Evolutionary conservation across 208 protist genomes (phyloP).

Genomic region (Leishmania tropica): DNA sequence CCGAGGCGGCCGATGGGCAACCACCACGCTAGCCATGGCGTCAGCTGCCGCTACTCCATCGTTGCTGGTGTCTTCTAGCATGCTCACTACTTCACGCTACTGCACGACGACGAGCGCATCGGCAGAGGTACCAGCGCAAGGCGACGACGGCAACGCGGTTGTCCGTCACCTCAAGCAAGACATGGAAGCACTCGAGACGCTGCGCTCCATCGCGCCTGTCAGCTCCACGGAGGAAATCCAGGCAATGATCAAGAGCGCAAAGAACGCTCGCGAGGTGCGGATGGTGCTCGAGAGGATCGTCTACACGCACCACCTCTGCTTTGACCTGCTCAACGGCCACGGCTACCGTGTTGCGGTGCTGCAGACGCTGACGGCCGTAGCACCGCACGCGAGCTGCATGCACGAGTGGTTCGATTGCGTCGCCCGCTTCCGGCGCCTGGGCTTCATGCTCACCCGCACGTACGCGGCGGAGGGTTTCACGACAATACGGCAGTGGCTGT

Average conservation of each 20-base stretch:
- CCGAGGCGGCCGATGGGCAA: background rate
- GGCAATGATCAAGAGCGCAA: slow-evolving; percentile 61
- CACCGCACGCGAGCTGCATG: slow-evolving; percentile 53
- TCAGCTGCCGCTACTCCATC: background rate
- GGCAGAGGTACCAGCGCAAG: background rate
- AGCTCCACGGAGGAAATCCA: slow-evolving; percentile 52
- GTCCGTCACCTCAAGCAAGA: slow-evolving; percentile 32
- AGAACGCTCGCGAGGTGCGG: slow-evolving; percentile 77
- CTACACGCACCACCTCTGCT: slow-evolving; percentile 73
- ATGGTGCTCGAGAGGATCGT: slow-evolving; percentile 73
- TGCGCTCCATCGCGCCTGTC: slow-evolving; percentile 55
- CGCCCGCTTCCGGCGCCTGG: slow-evolving; percentile 61
- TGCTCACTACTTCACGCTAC: slow-evolving; percentile 3
- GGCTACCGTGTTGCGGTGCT: slow-evolving; percentile 80
- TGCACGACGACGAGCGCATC: slow-evolving; percentile 8
- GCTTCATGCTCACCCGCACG: slow-evolving; percentile 84
- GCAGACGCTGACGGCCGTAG: slow-evolving; percentile 65
- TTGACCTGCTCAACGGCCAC: slow-evolving; percentile 85
- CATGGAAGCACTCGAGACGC: slow-evolving; percentile 33
- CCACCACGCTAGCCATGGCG: background rate
- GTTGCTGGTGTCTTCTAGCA: background rate
- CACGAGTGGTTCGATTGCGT: slow-evolving; percentile 86
- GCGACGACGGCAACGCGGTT: background rate
- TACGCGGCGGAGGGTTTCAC: slow-evolving; percentile 84
- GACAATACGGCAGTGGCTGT: slow-evolving; percentile 72